These are phyloP conservation scores for Magnaporthiopsis poae DNA, from an alignment of 2,329 filamentous ascomycete genomes.

Conservation along the genomic window DNA sequence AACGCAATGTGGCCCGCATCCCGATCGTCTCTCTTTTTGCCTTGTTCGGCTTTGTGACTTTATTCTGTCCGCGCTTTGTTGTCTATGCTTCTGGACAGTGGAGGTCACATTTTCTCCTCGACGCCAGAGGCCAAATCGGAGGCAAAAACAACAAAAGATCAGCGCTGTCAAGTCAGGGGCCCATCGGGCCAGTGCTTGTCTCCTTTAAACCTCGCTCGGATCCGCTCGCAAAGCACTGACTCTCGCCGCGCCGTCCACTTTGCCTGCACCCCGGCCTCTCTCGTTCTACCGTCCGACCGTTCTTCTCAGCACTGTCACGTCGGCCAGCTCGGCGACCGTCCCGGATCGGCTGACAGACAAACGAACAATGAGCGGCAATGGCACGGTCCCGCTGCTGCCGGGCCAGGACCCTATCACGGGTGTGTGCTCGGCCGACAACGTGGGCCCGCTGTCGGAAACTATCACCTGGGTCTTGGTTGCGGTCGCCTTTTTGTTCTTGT, in stretches of 20 bases:
- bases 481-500: constrained; percentile 15
- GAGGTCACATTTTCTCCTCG: no score
- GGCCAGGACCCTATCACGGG: neutral
- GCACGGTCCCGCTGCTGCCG: neutral
- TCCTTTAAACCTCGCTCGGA: neutral
- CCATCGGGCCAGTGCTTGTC: neutral
- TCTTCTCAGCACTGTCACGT: neutral
- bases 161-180: neutral
- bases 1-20: neutral
- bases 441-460: neutral
- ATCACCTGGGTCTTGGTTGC: constrained; percentile 13
- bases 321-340: no score
- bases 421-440: neutral
- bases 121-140: no score
- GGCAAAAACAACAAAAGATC: neutral
- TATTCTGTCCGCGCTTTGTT: no score
- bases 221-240: neutral
- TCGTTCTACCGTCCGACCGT: neutral
- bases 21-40: neutral
- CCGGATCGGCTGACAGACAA: neutral
- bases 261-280: neutral
- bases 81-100: no score
- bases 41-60: neutral
- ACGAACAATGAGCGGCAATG: neutral
- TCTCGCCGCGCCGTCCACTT: neutral